Evolutionary conservation across 495 filamentous ascomycete species (phyloP), one percentile per base, ranked within the genome.

Genomic region (Emericellopsis terricola): DNA sequence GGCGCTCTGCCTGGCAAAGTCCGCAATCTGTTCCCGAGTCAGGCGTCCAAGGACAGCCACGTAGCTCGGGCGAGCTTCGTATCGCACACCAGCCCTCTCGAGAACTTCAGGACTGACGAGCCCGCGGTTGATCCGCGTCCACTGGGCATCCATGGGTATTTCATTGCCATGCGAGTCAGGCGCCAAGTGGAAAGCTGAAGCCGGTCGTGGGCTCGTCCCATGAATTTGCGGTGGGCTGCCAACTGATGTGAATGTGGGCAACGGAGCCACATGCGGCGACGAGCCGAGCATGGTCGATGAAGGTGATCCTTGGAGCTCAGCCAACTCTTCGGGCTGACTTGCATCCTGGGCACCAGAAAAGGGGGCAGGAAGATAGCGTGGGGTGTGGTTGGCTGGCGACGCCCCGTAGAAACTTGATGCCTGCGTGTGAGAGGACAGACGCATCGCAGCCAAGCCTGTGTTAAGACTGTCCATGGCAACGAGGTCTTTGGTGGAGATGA

Each of bases 81-180:
- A 82, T 18, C 77, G 64, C 34, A 76, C 63, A 7, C 71, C 62
- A 17, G 66, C 73, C 37, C 69, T 61, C 38, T 71, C 65, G 1
- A 82, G 51, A 1, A 76, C 73, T 37, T 76, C 71, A 3, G 76
- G 72, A 13, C 76, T 78, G 18, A 82, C 70, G 0, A 78, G 53
- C 3, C 57, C 48, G 20, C 77, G 66, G 28, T 68, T 62, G 41
- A 82, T 76, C 48, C 69, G 74, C 13, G 77, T 82, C 77, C 77
- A 82, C 17, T 68, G 71, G 0, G 76, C 77, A 28, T 73, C 66
- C 3, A 68, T 53, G 0, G 74, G 72, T 20, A 82, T 79, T 21
- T 69, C 70, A 21, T 65, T 60, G 10, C 68, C 69, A 10, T 55
- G 48, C 23, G 58, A 53, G 36, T 73, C 70, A 1, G 65, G 67